These are phyloP conservation scores for Colletotrichum paranaense DNA, from an alignment of 2,329 filamentous ascomycete species.

Conservation along the genomic window DNA sequence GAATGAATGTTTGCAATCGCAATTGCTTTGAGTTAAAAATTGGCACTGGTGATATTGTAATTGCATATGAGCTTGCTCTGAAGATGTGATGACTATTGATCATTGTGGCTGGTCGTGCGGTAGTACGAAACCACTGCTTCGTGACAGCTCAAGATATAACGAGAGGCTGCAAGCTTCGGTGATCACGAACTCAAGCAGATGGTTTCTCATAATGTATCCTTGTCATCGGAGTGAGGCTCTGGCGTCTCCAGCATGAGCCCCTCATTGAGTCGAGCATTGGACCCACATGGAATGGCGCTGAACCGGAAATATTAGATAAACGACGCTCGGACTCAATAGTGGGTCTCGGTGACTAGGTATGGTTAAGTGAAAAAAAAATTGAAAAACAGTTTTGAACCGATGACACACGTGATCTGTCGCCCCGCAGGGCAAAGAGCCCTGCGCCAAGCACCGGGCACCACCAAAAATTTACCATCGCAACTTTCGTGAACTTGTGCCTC, in stretches of 20 bases:
- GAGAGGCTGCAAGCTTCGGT: not conserved
- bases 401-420: not conserved
- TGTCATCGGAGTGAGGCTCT: too few species aligned
- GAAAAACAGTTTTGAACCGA: not conserved
- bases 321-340: not conserved
- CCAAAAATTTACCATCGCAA: slow-evolving; percentile 42
- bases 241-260: not conserved
- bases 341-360: not conserved
- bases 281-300: not conserved
- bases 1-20: not conserved
- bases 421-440: slow-evolving; percentile 29
- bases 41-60: not conserved
- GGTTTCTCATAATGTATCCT: not conserved
- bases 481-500: not conserved
- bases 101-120: not conserved
- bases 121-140: fast-evolving
- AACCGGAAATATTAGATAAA: not conserved
- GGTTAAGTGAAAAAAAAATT: not conserved
- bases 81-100: not conserved
- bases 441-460: slow-evolving; percentile 11
- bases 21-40: not conserved
- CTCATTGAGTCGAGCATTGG: not conserved
- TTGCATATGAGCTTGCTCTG: not conserved
- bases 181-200: not conserved
- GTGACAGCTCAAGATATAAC: not conserved